Base-by-base conservation (phyloP, 768 basidiomycete species). In the Boletus edulis region DNA sequence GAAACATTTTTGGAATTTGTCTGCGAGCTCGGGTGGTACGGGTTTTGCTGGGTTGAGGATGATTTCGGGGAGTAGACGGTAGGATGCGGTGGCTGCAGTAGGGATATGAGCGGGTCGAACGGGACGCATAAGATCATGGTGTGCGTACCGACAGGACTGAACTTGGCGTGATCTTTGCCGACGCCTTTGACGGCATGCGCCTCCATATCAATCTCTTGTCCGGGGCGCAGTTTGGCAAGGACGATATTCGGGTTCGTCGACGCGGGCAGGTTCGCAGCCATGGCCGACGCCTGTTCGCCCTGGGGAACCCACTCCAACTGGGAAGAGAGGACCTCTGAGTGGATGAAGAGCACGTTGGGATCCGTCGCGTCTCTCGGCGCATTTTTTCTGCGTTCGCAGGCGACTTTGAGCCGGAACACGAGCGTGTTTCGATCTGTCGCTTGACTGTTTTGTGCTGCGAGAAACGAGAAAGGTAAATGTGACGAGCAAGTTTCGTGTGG, bases 161-260 rank as follows among this genome's bases (percentile, higher is more conserved):
- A 99, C 69, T 99, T 99, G 44, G 97, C 94, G 64, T 99, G 96
- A 57, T 95, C 93, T 64, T 91, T 91, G 15, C 94, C 94, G 15
- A 91, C 83, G 14, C 93, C 91, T 65, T 98, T 98, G 57, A 94
- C 76, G 20, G 94, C 95, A 65, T 98, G 94, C 52, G 95, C 64
- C 64, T 94, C 89, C 75, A 91, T 82, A 40, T 91, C 81, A 39
- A 99, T 76, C 47, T 81, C 78, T 72, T 99, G 97, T 6, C 95
- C 96, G 0, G 96, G 96, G 43, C 95, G 78, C 49, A 98, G 74
- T 69, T 98, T 98, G 3, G 87, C 89, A 27, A 99, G 76, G 29
- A 98, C 87, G 54, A 97, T 94, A 65, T 97, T 83, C 5, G 75
- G 77, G 61, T 91, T 89, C 14, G 84, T 87, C 3, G 93, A 83